Evolutionary conservation across 2,329 filamentous ascomycete species (phyloP).

Genomic region (Beauveria brongniartii): DNA sequence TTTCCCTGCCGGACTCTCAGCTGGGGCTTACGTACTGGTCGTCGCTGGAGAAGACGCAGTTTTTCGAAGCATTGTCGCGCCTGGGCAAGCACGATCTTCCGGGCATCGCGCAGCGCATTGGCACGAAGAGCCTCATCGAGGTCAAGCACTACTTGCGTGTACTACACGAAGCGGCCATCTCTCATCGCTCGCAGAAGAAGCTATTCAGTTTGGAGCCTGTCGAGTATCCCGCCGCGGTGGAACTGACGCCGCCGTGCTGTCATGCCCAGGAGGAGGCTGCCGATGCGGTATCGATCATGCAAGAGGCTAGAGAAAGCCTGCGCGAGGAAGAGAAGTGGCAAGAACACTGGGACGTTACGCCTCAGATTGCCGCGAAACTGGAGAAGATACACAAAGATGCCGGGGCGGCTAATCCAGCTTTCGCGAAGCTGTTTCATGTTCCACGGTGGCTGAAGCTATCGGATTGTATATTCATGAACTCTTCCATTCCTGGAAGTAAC

Average conservation of each 20-base stretch:
- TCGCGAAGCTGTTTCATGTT: constrained; percentile 50
- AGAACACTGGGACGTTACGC: constrained; percentile 57
- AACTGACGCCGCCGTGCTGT: constrained; percentile 61
- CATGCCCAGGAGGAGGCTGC: constrained; percentile 59
- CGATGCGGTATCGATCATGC: constrained; percentile 54
- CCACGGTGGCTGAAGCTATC: constrained; percentile 57
- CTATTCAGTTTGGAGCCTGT: constrained; percentile 32
- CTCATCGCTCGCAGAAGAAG: constrained; percentile 28
- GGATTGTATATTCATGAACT: constrained; percentile 68
- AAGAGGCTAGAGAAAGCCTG: constrained; percentile 54
- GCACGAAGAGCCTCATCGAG: constrained; percentile 67
- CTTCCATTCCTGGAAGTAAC: constrained; percentile 50
- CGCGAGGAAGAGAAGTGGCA: constrained; percentile 55
- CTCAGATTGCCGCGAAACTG: constrained; percentile 25
- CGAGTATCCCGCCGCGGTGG: constrained; percentile 63
- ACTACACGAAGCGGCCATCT: constrained; percentile 43
- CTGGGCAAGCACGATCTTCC: constrained; percentile 55
- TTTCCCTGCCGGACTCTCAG: constrained; percentile 39
- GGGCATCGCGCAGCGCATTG: constrained; percentile 55
- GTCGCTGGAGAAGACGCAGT: constrained; percentile 56
- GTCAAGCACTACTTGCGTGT: constrained; percentile 61
- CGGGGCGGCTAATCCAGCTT: constrained; percentile 30
- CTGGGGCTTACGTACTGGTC: constrained; percentile 67
- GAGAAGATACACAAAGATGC: constrained; percentile 17
- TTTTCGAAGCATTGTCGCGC: constrained; percentile 59